Base-by-base conservation (phyloP, 371 early-diverging fungal genomes). In the Actinomortierella wolfii region DNA sequence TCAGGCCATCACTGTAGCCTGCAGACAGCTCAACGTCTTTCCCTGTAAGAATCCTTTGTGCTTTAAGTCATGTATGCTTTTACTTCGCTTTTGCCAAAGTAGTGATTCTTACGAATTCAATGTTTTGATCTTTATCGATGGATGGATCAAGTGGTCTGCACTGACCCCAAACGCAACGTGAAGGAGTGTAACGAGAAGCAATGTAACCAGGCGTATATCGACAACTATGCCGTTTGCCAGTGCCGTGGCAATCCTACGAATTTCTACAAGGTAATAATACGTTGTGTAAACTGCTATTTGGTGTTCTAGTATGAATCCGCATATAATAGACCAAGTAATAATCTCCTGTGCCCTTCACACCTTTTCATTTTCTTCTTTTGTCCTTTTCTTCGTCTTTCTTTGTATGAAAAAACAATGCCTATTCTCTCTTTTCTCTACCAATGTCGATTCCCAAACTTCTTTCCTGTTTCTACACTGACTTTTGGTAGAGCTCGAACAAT, bases 211-310 rank as follows among this genome's bases (percentile, higher is more conserved):
- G 1, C 56, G 7, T 68, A 68, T 41, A 49, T 68, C 18, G 53
- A 68, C 49, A 56, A 68, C 44, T 68, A 63, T 29, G 24, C 69
- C 17, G 59, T 59, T 17, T 63, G 69, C 40, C 63, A 63, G 26
- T 68, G 69, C 48, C 64, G 52, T 43, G 52, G 54, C 20, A 68
- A 56, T 40, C 23, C 51, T 3, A 56, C 54, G 26, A 25, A 48
- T 6, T 68, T 68, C 51, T 68, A 42, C 42, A 56, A 44, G 47
- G 67, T 67, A 67, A 51, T 25, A 23, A 23, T 15, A 7, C n/a
- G n/a, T n/a, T n/a, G n/a, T n/a, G n/a, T n/a, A n/a, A n/a, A n/a
- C n/a, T n/a, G n/a, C n/a, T n/a, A n/a, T n/a, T n/a, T n/a, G n/a
- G n/a, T n/a, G n/a, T n/a, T n/a, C n/a, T n/a, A n/a, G n/a, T n/a